These are phyloP conservation scores for Scheffersomyces lignicola DNA, from an alignment of 1,139 yeast genomes.

Conservation along the genomic window DNA sequence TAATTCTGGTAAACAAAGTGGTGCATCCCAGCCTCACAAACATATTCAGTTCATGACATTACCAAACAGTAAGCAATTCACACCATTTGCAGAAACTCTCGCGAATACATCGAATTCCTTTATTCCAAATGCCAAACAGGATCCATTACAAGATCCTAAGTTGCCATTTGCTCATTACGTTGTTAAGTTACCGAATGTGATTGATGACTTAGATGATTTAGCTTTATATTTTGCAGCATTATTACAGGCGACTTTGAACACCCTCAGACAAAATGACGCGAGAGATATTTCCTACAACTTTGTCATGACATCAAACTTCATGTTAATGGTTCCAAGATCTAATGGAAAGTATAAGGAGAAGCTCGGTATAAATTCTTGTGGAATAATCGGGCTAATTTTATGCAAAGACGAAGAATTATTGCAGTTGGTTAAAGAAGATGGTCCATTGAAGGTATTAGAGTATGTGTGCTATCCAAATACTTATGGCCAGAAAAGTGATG, in stretches of 20 bases:
- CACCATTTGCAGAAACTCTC: conserved; percentile 60
- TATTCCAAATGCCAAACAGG: conserved; percentile 51
- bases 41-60: conserved; percentile 83
- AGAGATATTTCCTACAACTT: conserved; percentile 69
- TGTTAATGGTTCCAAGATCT: conserved; percentile 83
- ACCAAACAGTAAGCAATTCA: conserved; percentile 50
- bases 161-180: conserved; percentile 84
- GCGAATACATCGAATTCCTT: conserved; percentile 48
- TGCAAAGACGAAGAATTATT: conserved; percentile 65
- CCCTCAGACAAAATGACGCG: conserved; percentile 53
- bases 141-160: conserved; percentile 60
- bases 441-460: conserved; percentile 49
- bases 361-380: conserved; percentile 77
- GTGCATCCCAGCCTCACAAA: conserved; percentile 92
- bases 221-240: conserved; percentile 68
- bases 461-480: conserved; percentile 69
- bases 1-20: conserved; percentile 85
- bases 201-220: conserved; percentile 47
- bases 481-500: conserved; percentile 30
- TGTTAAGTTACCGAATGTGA: conserved; percentile 56
- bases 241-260: conserved; percentile 68
- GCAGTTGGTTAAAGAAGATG: conserved; percentile 38
- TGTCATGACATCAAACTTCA: conserved; percentile 76
- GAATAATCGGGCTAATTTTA: conserved; percentile 72
- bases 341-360: conserved; percentile 34